Base-by-base conservation (phyloP, 345 rosid species). In the Ceriops tagal region DNA sequence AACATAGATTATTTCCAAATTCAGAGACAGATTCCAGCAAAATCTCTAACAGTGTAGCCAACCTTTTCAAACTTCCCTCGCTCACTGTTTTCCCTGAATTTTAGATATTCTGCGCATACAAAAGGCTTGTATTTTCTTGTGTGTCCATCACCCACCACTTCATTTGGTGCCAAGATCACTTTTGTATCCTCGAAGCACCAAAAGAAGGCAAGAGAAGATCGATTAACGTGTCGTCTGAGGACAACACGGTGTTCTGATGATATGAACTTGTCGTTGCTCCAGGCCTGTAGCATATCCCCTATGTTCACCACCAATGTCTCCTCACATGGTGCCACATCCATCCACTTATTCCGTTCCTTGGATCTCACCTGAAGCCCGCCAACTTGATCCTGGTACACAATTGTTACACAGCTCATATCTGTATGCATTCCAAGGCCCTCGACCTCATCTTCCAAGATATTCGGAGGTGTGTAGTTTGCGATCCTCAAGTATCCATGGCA, bases 371-470 rank as follows among this genome's bases (percentile, higher is more conserved):
- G 83, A 8, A 76, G 73, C 20, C 87, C 87, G 6, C 81, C 84
- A 8, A 60, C 70, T 21, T 80, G 64, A 37, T 78, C 79, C 65
- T 80, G 87, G 69, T 69, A 72, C 3, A 78, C 83, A 11, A 83
- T 72, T 2, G 84, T 80, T 28, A 83, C 63, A 28, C 82, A 81
- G 71, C 87, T 79, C 83, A 83, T 79, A 56, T 81, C 84, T 18
- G 84, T 79, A 24, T 83, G 84, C 76, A 70, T 81, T 39, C 87
- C 87, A 6, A 81, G 78, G 6, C 85, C 87, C 34, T 79, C 87
- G 2, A 69, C 69, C 34, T 66, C 81, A 5, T 67, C 63, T 47
- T 69, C 64, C 55, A 58, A n/a, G 28, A 6, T n/a, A 27, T 68
- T 37, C 16, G 85, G 77, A 13, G 83, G 69, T 2, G 70, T 58